Base-by-base conservation (phyloP, 345 rosid genomes). In the Tarenaya hassleriana region DNA sequence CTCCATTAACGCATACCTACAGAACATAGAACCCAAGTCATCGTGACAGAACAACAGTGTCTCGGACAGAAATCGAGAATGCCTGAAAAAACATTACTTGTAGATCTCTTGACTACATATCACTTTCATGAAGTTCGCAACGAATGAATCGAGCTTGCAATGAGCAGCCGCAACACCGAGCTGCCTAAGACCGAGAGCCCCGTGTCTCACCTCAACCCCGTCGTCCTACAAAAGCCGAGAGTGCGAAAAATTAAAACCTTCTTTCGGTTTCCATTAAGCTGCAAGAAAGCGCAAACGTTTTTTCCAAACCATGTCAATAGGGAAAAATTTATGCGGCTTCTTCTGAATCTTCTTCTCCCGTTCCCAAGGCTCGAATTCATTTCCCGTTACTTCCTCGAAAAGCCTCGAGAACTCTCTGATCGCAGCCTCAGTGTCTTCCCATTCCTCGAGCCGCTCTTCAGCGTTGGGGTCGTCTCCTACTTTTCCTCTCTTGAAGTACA, bases 221-320 rank as follows among this genome's bases (percentile, higher is more conserved):
- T 72, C 85, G 69, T 84, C 92, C 96, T 83, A 20, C 8, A 42
- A 17, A 42, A 9, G 0, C 34, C 10, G 3, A 1, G 27, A 1
- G n/a, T n/a, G n/a, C n/a, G n/a, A n/a, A n/a, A n/a, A n/a, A n/a
- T n/a, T n/a, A n/a, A n/a, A n/a, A n/a, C n/a, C n/a, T n/a, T n/a
- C n/a, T n/a, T n/a, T n/a, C n/a, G n/a, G n/a, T n/a, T n/a, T n/a
- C n/a, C n/a, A n/a, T n/a, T n/a, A n/a, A n/a, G n/a, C n/a, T n/a
- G n/a, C n/a, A n/a, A n/a, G n/a, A n/a, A n/a, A n/a, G n/a, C n/a
- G n/a, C n/a, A n/a, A n/a, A n/a, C n/a, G n/a, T n/a, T n/a, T n/a
- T n/a, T n/a, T n/a, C n/a, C n/a, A n/a, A 66, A 86, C 95, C 92
- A 84, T 91, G 69, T 82, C 96, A 56, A 82, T 35, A 0, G 89